phyloP scores from a whole-genome alignment of 108 stramenopile genomes.

The Cylindrotheca fusiformis region DNA sequence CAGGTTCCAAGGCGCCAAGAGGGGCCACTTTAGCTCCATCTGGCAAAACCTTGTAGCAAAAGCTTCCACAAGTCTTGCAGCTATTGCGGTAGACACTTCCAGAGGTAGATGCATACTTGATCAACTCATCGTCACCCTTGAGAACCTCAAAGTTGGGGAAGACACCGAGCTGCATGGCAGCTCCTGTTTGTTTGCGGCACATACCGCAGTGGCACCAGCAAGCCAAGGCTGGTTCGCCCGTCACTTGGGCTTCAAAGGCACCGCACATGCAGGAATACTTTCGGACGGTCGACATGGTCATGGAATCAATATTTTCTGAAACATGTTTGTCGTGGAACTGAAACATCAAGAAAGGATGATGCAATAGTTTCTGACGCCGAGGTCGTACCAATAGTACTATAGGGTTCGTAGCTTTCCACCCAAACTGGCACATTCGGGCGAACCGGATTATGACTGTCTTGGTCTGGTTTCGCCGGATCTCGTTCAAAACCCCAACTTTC shows the following conservation, averaged over 20 bases:
- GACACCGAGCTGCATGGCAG: constrained; percentile 42
- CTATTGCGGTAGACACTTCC: constrained; percentile 29
- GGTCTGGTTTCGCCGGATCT: no score
- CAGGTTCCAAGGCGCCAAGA: constrained; percentile 30
- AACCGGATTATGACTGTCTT: no score
- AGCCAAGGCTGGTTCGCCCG: constrained; percentile 34
- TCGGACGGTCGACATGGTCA: constrained; percentile 25
- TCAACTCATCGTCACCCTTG: constrained; percentile 33
- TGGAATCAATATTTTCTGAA: no score
- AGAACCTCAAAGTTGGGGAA: constrained; percentile 27
- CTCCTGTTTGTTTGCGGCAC: constrained; percentile 34
- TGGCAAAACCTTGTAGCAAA: constrained; percentile 36
- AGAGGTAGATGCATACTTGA: constrained; percentile 20
- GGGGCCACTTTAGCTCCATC: constrained; percentile 28
- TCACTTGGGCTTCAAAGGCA: constrained; percentile 33
- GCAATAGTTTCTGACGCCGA: no score
- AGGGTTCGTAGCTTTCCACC: no score
- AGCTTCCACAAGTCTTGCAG: constrained; percentile 35
- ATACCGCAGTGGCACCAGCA: constrained; percentile 37
- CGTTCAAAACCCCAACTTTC: no score
- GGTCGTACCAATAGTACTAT: no score
- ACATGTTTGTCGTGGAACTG: no score
- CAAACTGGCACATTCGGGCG: no score
- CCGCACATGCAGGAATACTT: constrained; percentile 41
- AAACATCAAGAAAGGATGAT: no score